These are phyloP conservation scores for Tetrapisispora namnaoensis DNA, from an alignment of 805 yeast species.

Conservation along the genomic window DNA sequence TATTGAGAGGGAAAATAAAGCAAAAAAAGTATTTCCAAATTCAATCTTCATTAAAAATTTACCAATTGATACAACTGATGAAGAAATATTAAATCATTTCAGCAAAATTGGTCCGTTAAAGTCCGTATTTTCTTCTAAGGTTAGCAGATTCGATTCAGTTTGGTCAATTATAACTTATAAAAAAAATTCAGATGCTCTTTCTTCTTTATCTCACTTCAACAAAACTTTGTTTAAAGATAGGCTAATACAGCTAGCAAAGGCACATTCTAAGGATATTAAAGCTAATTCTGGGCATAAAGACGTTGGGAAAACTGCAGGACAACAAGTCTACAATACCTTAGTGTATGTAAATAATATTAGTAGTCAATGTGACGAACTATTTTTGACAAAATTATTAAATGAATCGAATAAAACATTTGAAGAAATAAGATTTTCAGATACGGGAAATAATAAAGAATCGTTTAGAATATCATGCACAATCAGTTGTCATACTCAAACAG, in stretches of 20 bases:
- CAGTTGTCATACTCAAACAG: conserved; percentile 12
- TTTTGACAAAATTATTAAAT: conserved; percentile 16
- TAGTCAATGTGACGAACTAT: conserved; percentile 20
- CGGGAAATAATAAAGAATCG: conserved; percentile 2
- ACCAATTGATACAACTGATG: conserved; percentile 25
- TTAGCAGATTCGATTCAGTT: conserved; percentile 16
- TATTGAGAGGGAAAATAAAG: conserved; percentile 5
- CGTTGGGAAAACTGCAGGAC: not conserved
- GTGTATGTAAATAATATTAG: conserved; percentile 21
- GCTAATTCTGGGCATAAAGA: not conserved
- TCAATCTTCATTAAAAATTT: conserved; percentile 30
- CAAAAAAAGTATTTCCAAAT: conserved; percentile 21
- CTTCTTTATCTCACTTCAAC: conserved; percentile 30
- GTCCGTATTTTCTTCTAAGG: conserved; percentile 28
- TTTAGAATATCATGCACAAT: conserved; percentile 19
- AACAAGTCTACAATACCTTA: conserved; percentile 8
- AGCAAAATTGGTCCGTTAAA: conserved; percentile 27
- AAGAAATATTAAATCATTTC: conserved; percentile 23
- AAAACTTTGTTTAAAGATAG: conserved; percentile 22
- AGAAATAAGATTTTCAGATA: conserved; percentile 2
- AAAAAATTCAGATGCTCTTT: conserved; percentile 27
- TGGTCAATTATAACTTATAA: conserved; percentile 38
- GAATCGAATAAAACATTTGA: conserved; percentile 12
- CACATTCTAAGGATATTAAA: conserved; percentile 10
- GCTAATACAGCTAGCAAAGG: conserved; percentile 18